These are phyloP conservation scores for Nicotiana paniculata DNA, from an alignment of 257 asterid species.

Conservation along the genomic window DNA sequence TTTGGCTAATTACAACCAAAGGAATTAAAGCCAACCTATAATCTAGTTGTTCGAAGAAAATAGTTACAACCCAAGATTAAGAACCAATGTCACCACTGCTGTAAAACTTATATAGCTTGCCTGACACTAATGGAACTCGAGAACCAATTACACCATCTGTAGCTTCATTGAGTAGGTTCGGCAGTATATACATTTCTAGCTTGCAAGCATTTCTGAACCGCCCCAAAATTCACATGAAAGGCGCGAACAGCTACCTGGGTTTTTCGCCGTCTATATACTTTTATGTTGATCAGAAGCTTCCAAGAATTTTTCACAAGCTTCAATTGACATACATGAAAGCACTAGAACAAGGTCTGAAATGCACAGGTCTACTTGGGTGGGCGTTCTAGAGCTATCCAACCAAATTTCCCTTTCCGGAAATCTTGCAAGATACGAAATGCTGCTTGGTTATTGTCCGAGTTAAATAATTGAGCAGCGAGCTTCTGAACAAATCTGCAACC, in stretches of 20 bases:
- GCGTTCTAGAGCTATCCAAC: constrained; percentile 77
- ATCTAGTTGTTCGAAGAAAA: neutral
- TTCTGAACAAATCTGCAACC: constrained; percentile 72
- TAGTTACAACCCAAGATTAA: neutral
- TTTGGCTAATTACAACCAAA: neutral
- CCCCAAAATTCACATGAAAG: neutral
- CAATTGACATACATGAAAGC: neutral
- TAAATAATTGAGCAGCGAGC: constrained; percentile 66
- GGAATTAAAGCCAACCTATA: neutral
- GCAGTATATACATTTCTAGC: neutral
- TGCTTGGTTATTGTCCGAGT: constrained; percentile 84
- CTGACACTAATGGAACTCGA: neutral
- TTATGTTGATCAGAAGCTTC: neutral
- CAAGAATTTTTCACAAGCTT: neutral
- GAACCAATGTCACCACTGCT: neutral
- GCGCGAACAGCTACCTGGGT: neutral
- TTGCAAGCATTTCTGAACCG: neutral
- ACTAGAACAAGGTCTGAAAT: neutral
- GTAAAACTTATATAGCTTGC: neutral
- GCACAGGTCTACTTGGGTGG: constrained; percentile 45
- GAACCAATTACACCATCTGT: neutral
- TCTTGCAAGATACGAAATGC: constrained; percentile 80
- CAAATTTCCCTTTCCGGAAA: constrained; percentile 85
- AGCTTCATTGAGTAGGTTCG: constrained; percentile 1
- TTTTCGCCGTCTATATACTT: neutral